Evolutionary conservation across 2,329 filamentous ascomycete genomes (phyloP).

Genomic region (Bipolaris bicolor): DNA sequence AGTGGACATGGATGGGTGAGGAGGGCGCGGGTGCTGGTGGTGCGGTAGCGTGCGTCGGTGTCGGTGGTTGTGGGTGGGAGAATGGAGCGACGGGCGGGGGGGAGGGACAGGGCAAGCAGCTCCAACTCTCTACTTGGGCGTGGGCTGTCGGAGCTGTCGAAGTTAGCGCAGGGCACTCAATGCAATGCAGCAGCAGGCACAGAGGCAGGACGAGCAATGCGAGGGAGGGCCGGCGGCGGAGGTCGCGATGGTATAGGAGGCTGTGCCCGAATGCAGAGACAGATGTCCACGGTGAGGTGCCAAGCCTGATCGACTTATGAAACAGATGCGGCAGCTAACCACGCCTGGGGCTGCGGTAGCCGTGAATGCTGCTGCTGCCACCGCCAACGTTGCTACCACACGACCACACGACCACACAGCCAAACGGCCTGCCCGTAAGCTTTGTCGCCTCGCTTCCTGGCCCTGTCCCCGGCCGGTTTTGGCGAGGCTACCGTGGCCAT

Average conservation of each 20-base stretch:
- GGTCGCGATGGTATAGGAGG: slow-evolving; percentile 26
- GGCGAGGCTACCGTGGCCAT: neutral
- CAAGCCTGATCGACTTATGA: slow-evolving; percentile 33
- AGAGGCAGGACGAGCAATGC: neutral
- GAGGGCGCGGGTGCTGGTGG: slow-evolving; percentile 18
- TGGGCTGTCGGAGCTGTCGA: slow-evolving; percentile 23
- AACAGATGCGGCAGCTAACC: slow-evolving; percentile 32
- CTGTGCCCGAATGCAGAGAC: slow-evolving; percentile 29
- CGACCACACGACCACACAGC: neutral
- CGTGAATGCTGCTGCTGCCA: slow-evolving; percentile 13
- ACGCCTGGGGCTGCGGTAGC: slow-evolving; percentile 19
- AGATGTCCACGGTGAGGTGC: slow-evolving; percentile 26
- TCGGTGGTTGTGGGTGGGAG: slow-evolving; percentile 10
- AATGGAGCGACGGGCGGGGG: slow-evolving; percentile 22
- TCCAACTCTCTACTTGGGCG: slow-evolving; percentile 17
- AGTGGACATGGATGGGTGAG: slow-evolving; percentile 43
- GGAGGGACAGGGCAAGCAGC: slow-evolving; percentile 19
- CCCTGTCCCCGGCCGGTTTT: neutral
- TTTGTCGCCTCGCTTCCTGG: neutral
- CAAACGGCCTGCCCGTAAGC: neutral
- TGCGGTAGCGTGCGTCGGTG: slow-evolving; percentile 18
- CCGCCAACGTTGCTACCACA: slow-evolving; percentile 1
- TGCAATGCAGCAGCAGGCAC: slow-evolving; percentile 14
- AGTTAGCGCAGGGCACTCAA: slow-evolving; percentile 30
- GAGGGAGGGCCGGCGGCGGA: slow-evolving; percentile 29